These are phyloP conservation scores for Dictyostelium firmibasis DNA, from an alignment of 78 protist genomes.

Conservation along the genomic window DNA sequence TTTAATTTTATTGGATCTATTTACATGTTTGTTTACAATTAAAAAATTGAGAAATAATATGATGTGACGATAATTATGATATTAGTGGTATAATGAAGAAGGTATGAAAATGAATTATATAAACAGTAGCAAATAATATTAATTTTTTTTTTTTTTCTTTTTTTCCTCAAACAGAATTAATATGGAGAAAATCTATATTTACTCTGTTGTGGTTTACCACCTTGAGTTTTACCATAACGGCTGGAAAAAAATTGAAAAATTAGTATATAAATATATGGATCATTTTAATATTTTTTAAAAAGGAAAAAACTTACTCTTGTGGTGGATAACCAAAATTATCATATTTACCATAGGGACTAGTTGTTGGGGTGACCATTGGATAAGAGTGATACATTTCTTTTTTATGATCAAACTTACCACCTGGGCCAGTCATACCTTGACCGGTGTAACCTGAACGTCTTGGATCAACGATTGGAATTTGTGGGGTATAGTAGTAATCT, in stretches of 20 bases:
- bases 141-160: not conserved
- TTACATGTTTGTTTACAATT: not conserved
- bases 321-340: conserved; percentile 35
- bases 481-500: conserved; percentile 15
- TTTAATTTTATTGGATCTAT: not conserved
- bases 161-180: not conserved
- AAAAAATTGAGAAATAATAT: not conserved
- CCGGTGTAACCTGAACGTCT: conserved; percentile 3
- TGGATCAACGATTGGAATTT: conserved; percentile 26
- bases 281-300: not conserved
- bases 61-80: not conserved
- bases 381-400: not conserved
- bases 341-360: not conserved
- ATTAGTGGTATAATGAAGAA: not conserved
- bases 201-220: conserved; percentile 13
- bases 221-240: not conserved
- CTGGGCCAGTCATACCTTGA: not conserved
- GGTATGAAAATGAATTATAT: not conserved
- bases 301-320: not conserved
- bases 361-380: not conserved
- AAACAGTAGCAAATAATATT: not conserved
- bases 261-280: not conserved
- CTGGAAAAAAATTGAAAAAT: not conserved
- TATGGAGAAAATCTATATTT: conserved; percentile 39
- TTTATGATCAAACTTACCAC: not conserved